Evolutionary conservation across 2,329 filamentous ascomycete species (phyloP).

Genomic region (Hypoxylon sp.): DNA sequence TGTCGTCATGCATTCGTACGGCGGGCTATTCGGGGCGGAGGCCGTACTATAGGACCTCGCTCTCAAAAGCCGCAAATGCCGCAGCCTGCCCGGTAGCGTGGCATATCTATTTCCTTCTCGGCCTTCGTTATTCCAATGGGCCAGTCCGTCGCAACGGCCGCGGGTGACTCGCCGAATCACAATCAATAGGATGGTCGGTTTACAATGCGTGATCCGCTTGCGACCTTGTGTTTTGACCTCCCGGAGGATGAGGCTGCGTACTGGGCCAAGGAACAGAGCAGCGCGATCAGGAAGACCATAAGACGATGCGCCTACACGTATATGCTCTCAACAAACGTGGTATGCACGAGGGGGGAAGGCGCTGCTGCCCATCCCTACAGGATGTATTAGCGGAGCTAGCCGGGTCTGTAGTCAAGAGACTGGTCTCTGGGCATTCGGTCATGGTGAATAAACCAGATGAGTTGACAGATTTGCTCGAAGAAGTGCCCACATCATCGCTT

Average conservation of each 20-base stretch:
- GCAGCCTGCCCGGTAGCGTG: conserved; percentile 6
- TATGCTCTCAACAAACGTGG: conserved; percentile 19
- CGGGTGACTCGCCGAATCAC: conserved; percentile 1
- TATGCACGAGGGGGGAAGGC: conserved; percentile 16
- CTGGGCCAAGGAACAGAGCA: conserved; percentile 11
- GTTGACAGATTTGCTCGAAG: background rate
- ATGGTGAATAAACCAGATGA: conserved; percentile 9
- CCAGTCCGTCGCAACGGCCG: background rate
- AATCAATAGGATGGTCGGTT: conserved; percentile 2
- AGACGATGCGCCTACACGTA: conserved; percentile 1
- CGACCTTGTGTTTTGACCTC: conserved; percentile 10
- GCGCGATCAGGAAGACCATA: conserved; percentile 11
- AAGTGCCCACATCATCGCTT: background rate
- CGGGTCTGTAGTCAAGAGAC: background rate
- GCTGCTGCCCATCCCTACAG: conserved; percentile 4
- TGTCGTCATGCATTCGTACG: conserved; percentile 23
- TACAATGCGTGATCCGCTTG: conserved; percentile 1
- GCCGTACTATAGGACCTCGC: conserved; percentile 4
- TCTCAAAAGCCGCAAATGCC: background rate
- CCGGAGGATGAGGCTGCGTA: conserved; percentile 6
- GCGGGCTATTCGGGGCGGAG: conserved; percentile 8
- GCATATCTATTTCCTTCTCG: conserved; percentile 6
- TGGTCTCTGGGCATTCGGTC: conserved; percentile 7
- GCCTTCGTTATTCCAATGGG: conserved; percentile 6
- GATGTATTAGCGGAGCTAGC: conserved; percentile 7